A percentile compares a stretch with the other conserved stretches of the same genome.
Evolutionary conservation across 352 stramenopile species (phyloP).

Genomic region (Phytophthora megakarya): DNA sequence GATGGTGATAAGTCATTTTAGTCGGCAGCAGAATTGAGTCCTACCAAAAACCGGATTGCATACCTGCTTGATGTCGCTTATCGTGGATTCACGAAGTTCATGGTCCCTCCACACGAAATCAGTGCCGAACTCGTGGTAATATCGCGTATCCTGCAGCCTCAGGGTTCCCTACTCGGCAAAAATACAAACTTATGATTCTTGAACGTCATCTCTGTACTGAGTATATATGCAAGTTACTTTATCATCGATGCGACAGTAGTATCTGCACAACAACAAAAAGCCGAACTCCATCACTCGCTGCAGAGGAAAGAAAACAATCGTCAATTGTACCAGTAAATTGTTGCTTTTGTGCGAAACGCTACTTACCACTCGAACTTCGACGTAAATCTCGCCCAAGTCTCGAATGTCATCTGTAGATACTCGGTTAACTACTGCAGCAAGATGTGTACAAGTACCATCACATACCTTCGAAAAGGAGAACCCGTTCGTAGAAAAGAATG

Average conservation of each 20-base stretch:
- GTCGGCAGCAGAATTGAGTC: no score
- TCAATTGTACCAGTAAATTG: not conserved
- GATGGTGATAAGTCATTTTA: no score
- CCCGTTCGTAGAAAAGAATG: constrained; percentile 65
- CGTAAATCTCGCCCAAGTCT: constrained; percentile 66
- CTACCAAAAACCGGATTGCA: not conserved
- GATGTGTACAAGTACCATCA: not conserved
- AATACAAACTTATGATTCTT: not conserved
- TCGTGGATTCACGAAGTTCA: constrained; percentile 45
- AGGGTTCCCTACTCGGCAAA: constrained; percentile 35
- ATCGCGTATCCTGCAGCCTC: constrained; percentile 56
- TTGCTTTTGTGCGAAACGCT: not conserved
- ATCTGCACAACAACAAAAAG: constrained; percentile 66
- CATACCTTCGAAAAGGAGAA: constrained; percentile 68
- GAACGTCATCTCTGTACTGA: not conserved
- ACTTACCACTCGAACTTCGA: constrained; percentile 61
- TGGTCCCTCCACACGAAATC: constrained; percentile 62
- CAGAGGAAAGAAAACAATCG: not conserved
- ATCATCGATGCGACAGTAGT: constrained; percentile 63
- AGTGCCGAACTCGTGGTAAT: constrained; percentile 68
- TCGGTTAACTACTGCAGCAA: not conserved
- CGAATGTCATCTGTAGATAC: constrained; percentile 55
- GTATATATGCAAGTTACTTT: constrained; percentile 40
- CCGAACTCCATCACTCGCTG: constrained; percentile 72
- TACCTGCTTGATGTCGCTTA: constrained; percentile 49